Conservation (phyloP, 2,329 filamentous ascomycete species). For the Neurospora sp. region DNA sequence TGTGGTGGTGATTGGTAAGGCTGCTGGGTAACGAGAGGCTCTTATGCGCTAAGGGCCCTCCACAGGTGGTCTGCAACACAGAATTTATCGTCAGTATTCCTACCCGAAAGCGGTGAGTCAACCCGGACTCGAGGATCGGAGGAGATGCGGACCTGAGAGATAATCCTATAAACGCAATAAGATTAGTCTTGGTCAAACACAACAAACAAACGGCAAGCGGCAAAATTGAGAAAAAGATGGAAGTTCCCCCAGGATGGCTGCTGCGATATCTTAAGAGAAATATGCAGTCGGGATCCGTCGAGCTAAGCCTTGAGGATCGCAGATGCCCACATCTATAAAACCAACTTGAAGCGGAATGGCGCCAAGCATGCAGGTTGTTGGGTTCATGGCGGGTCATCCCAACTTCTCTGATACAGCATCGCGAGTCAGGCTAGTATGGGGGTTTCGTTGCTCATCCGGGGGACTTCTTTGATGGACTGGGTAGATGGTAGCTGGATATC, state of each 20-base stretch:
- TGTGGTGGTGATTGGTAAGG: constrained; percentile 11
- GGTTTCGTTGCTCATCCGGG: background rate
- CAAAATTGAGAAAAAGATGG: background rate
- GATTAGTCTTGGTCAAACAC: background rate
- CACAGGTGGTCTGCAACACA: constrained; percentile 38
- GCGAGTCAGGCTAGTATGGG: background rate
- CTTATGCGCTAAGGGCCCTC: constrained; percentile 40
- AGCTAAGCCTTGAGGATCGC: background rate
- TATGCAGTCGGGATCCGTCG: background rate
- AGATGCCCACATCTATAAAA: background rate
- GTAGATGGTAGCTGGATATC: constrained; percentile 1
- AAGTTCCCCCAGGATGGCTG: background rate
- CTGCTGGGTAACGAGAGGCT: constrained; percentile 20
- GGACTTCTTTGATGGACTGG: constrained; percentile 1
- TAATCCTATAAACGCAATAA: constrained; percentile 46
- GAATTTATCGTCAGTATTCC: constrained; percentile 24
- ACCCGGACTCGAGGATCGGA: constrained; percentile 13
- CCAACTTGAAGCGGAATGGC: background rate
- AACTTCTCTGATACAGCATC: background rate
- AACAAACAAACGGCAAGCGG: background rate
- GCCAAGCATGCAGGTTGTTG: background rate
- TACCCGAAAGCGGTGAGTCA: constrained; percentile 32
- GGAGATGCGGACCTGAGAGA: constrained; percentile 54
- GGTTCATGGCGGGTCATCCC: background rate
- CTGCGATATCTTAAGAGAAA: background rate